Evolutionary conservation across 73 alveolate species (phyloP), one percentile per base, ranked within the genome.

Genomic region (Paramecium pentaurelia): DNA sequence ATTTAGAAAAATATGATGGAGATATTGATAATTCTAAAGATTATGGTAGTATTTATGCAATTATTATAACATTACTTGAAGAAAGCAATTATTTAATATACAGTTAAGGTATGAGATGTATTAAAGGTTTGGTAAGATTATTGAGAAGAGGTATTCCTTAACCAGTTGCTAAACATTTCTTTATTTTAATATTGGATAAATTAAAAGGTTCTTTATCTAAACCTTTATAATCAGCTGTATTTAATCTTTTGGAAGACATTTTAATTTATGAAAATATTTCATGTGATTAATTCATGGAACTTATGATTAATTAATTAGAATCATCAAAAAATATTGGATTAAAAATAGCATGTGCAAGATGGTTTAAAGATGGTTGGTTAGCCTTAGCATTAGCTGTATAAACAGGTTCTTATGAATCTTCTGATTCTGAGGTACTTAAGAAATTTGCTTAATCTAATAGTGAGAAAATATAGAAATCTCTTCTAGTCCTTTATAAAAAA

Each of bases 341-440:
- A 80, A 80, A 44, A 27, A 45, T 45, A 4, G 71, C 75, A 40
- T 80, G 91, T 45, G 44, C 58, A 44, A 80, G 91, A 45, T 80
- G 91, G 91, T 49, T 80, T 36, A 80, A 80, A 47, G 91, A 80
- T 80, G 91, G 91, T 80, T 80, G 91, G 91, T 16, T 80, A 10
- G 71, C 91, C 0, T 80, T 80, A 25, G 91, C 91, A 20, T 47
- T 42, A 10, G 71, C 91, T 22, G 58, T 80, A 3, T 47, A 80
- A 49, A 80, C 71, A 22, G 58, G 73, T 14, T 42, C 91, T 11
- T 49, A 73, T 18, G 87, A 73, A 37, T 73, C 47, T 7, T 42
- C 91, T 3, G 75, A 80, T 42, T 80, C 47, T 32, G 44, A 80
- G 10, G 71, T 42, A 14, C 54, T 80, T 5, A 80, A 47, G 77